These are phyloP conservation scores for Psilocybe azurescens DNA, from an alignment of 768 basidiomycete species.

Conservation along the genomic window DNA sequence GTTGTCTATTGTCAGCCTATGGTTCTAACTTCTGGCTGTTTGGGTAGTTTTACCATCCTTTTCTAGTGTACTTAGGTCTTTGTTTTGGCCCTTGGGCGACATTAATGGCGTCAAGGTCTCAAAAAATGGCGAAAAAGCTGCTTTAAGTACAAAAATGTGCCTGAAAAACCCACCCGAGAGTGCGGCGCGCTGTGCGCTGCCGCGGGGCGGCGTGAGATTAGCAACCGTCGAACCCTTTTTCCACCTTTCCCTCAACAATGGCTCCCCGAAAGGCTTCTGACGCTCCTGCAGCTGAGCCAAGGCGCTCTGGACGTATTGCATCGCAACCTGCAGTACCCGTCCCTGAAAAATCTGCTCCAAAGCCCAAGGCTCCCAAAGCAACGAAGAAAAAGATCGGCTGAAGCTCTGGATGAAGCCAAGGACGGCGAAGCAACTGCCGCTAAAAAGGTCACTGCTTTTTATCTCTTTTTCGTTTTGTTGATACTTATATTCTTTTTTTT, in stretches of 20 bases:
- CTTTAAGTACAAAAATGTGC: conserved; percentile 9
- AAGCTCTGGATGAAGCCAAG: conserved; percentile 34
- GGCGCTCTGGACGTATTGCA: conserved; percentile 64
- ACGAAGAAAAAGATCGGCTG: conserved; percentile 50
- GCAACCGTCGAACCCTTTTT: background rate
- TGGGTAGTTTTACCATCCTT: background rate
- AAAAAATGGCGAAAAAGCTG: background rate
- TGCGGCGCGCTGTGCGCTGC: conserved; percentile 16
- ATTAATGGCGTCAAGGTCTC: background rate
- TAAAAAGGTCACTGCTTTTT: conserved; percentile 42
- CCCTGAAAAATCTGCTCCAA: conserved; percentile 25
- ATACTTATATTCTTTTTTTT: conserved; percentile 7
- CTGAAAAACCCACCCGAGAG: conserved; percentile 7
- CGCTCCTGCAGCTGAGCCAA: conserved; percentile 39
- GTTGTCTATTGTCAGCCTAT: background rate
- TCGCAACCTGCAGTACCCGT: conserved; percentile 46
- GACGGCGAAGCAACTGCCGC: conserved; percentile 38
- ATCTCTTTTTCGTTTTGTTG: conserved; percentile 8
- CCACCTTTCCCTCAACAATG: conserved; percentile 20
- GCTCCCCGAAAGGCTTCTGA: conserved; percentile 40
- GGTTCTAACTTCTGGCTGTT: background rate
- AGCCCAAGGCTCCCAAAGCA: conserved; percentile 28
- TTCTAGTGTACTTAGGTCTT: background rate
- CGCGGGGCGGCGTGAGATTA: conserved; percentile 6
- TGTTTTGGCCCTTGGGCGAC: background rate